A percentile compares a stretch with the other conserved stretches of the same genome.
Conservation (phyloP, 805 yeast genomes). For the Tetrapisispora arboricola region DNA sequence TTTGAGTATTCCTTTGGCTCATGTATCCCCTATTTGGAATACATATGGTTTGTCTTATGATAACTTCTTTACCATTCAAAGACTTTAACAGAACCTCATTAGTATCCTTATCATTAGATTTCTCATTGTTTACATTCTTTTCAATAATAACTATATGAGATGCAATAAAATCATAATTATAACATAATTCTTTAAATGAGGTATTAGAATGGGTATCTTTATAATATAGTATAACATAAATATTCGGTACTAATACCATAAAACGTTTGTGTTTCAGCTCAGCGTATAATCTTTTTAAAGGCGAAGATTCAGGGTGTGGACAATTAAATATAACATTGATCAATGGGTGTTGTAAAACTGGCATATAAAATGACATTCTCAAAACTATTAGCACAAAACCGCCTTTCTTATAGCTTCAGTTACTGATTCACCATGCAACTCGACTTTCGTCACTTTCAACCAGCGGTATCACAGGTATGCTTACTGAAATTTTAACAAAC, state of each 20-base stretch:
- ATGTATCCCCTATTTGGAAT: slow-evolving; percentile 47
- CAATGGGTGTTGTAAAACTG: slow-evolving; percentile 50
- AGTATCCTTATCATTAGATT: not conserved
- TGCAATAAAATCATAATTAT: slow-evolving; percentile 47
- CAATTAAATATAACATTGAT: slow-evolving; percentile 59
- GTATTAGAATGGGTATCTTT: slow-evolving; percentile 31
- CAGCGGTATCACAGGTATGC: too few species aligned
- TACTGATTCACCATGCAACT: not conserved
- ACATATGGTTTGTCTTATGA: slow-evolving; percentile 27
- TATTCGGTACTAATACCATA: slow-evolving; percentile 55
- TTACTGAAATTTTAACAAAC: too few species aligned
- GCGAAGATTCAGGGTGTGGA: slow-evolving; percentile 39
- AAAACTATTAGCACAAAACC: not conserved
- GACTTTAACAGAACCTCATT: slow-evolving; percentile 34
- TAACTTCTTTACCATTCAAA: slow-evolving; percentile 44
- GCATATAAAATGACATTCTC: slow-evolving; percentile 33
- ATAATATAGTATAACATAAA: slow-evolving; percentile 34
- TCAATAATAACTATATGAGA: slow-evolving; percentile 47
- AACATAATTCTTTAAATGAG: slow-evolving; percentile 43
- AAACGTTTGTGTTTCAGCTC: slow-evolving; percentile 42
- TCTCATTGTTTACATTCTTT: slow-evolving; percentile 6
- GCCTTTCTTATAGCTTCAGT: not conserved
- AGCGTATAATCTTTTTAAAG: slow-evolving; percentile 38
- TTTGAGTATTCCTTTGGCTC: slow-evolving; percentile 33
- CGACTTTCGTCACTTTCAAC: too few species aligned